Conservation (phyloP, 805 yeast species). For the Tetrapisispora namnaoensis region DNA sequence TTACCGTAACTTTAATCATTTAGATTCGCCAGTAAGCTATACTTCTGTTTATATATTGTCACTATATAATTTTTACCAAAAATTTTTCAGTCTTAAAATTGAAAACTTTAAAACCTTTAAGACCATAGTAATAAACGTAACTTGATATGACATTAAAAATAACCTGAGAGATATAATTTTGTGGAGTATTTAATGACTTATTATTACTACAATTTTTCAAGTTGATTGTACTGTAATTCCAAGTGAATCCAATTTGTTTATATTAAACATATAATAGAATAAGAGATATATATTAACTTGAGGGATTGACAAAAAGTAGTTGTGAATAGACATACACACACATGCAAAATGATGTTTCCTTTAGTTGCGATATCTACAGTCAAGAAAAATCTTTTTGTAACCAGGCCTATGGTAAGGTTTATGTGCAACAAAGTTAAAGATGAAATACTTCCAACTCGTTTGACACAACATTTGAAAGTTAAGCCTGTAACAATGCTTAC, state of each 20-base stretch:
- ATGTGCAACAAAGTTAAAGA: slow-evolving; percentile 3
- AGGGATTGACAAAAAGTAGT: neutral
- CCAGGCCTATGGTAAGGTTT: neutral
- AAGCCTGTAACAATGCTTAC: slow-evolving; percentile 26
- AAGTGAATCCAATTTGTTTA: no score
- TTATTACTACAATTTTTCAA: no score
- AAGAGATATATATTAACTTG: no score
- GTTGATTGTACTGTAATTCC: no score
- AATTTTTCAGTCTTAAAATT: neutral
- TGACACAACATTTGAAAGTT: slow-evolving; percentile 7
- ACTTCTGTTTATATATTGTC: no score
- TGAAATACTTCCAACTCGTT: neutral
- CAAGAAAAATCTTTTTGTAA: neutral
- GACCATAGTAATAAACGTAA: neutral
- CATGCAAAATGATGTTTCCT: neutral
- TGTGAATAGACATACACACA: neutral
- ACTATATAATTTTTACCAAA: neutral
- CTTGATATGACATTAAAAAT: neutral
- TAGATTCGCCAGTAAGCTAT: no score
- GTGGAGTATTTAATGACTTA: no score
- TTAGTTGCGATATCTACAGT: neutral
- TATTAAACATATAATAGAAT: no score
- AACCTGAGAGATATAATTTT: no score
- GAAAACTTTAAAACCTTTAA: neutral
- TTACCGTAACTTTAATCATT: no score